These are phyloP conservation scores for Flaveria brownii DNA, from an alignment of 129 eudicot species.

Conservation along the genomic window DNA sequence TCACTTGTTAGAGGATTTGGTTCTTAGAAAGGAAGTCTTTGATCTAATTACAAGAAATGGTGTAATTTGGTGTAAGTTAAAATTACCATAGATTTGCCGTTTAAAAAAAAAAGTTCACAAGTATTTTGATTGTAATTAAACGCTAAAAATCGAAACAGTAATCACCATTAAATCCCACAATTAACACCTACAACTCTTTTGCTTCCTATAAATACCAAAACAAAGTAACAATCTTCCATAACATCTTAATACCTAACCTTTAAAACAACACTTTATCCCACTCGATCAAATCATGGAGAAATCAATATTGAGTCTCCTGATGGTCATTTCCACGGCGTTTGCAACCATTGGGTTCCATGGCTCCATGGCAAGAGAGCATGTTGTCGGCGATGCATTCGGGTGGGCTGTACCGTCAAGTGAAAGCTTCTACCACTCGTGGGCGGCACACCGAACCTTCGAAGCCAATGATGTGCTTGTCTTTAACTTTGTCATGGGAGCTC, in stretches of 20 bases:
- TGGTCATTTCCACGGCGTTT: constrained; percentile 17
- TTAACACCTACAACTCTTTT: too few relatives aligned
- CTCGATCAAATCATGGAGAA: constrained; percentile 4
- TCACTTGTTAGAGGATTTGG: too few relatives aligned
- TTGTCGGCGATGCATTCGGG: constrained; percentile 41
- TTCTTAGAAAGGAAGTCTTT: too few relatives aligned
- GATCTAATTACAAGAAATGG: too few relatives aligned
- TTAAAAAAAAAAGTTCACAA: too few relatives aligned
- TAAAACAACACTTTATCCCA: too few relatives aligned
- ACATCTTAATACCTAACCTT: background rate
- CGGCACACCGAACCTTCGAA: constrained; percentile 32
- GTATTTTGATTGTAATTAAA: too few relatives aligned
- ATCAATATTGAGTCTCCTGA: background rate
- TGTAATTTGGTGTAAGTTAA: too few relatives aligned
- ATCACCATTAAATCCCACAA: too few relatives aligned
- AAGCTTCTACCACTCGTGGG: constrained; percentile 41
- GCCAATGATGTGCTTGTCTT: constrained; percentile 46
- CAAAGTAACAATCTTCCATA: background rate
- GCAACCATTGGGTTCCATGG: constrained; percentile 27
- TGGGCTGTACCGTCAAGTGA: constrained; percentile 48
- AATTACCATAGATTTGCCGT: too few relatives aligned
- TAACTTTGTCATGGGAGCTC: constrained; percentile 25
- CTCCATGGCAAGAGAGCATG: constrained; percentile 47
- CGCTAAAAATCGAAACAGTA: too few relatives aligned
- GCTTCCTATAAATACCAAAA: too few relatives aligned